phyloP scores from a whole-genome alignment of 345 rosid species.

The Eucalyptus cloeziana region DNA sequence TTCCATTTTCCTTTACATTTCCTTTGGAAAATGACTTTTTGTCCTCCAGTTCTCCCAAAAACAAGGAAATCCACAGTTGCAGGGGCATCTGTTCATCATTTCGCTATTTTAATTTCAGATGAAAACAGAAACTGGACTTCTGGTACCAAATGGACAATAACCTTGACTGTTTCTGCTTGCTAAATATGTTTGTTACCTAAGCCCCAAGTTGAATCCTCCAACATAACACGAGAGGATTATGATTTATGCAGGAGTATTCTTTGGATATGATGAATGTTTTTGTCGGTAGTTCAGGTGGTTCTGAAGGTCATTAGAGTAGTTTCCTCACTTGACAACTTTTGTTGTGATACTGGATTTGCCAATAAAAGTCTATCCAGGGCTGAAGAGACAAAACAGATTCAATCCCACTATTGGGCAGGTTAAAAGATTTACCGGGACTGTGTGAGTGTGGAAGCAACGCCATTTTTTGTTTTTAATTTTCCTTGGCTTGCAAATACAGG shows the following conservation, averaged over 20 bases:
- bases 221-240: background rate
- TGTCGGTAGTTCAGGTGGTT: background rate
- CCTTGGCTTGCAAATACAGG: slow-evolving; percentile 18
- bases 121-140: background rate
- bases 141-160: background rate
- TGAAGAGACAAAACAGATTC: background rate
- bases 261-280: background rate
- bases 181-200: background rate
- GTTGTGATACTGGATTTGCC: background rate
- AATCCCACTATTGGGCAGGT: background rate
- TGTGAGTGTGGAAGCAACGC: background rate
- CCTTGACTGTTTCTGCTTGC: background rate
- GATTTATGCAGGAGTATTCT: background rate
- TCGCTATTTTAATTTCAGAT: background rate
- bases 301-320: background rate
- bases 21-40: background rate
- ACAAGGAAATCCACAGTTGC: background rate
- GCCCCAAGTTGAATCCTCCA: background rate
- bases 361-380: background rate
- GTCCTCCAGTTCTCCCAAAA: background rate
- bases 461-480: background rate
- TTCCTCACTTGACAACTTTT: background rate
- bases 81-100: background rate
- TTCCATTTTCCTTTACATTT: background rate
- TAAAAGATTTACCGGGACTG: background rate